A percentile compares a stretch with the other conserved stretches of the same genome.
Evolutionary conservation across 1,284 basidiomycete species (phyloP).

Genomic region (Leccinum griseonigrum): DNA sequence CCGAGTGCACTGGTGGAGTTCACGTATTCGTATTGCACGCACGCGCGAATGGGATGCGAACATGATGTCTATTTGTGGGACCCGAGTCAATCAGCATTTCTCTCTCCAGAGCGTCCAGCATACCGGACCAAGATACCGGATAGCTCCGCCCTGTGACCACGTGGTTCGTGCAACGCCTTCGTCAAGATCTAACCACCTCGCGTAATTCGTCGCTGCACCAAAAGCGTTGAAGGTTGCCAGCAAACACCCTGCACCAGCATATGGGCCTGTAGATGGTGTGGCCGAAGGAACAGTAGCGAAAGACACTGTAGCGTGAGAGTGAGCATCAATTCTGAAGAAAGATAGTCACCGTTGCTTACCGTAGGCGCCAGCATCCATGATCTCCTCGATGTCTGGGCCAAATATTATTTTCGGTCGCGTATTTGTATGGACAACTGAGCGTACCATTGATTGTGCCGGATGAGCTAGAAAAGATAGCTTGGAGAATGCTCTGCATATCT

Average conservation of each 20-base stretch:
- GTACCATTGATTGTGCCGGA: constrained; percentile 60
- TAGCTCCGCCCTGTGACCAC: constrained; percentile 52
- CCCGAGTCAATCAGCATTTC: neutral
- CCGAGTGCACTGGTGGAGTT: constrained; percentile 34
- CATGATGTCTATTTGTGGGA: constrained; percentile 61
- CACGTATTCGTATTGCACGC: constrained; percentile 47
- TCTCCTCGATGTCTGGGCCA: constrained; percentile 49
- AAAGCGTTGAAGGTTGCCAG: constrained; percentile 47
- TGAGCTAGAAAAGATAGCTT: constrained; percentile 54
- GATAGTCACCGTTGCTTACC: constrained; percentile 38
- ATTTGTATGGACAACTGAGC: constrained; percentile 13
- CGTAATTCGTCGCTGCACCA: constrained; percentile 47
- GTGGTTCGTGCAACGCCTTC: constrained; percentile 51
- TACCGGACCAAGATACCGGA: constrained; percentile 38
- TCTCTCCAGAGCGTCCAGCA: constrained; percentile 7
- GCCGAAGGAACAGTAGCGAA: neutral
- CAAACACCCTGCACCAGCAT: constrained; percentile 63
- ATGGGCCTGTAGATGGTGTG: constrained; percentile 50
- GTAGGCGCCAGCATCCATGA: constrained; percentile 60
- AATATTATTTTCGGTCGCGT: constrained; percentile 1
- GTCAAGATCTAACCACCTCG: constrained; percentile 69
- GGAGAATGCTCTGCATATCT: constrained; percentile 52
- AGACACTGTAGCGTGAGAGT: neutral
- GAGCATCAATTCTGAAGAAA: neutral
- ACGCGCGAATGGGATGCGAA: constrained; percentile 60